These are phyloP conservation scores for Fusarium metavorans DNA, from an alignment of 2,329 filamentous ascomycete species.

Conservation along the genomic window DNA sequence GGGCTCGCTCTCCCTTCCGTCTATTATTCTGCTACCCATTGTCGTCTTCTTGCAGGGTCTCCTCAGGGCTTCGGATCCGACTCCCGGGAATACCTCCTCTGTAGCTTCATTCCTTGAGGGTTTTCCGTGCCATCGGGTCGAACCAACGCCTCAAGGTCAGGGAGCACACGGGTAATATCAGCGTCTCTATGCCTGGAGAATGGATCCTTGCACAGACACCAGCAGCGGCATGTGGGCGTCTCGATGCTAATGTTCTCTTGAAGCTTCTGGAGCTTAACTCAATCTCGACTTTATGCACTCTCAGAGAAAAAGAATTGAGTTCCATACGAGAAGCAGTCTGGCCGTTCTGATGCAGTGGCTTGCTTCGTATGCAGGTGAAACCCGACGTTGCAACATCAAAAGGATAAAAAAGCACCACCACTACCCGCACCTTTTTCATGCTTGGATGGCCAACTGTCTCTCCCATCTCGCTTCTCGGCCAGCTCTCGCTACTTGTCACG, in stretches of 20 bases:
- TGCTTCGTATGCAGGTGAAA: constrained; percentile 36
- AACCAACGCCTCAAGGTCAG: constrained; percentile 3
- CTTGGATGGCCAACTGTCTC: not conserved
- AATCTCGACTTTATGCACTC: not conserved
- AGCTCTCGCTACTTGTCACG: constrained; percentile 18
- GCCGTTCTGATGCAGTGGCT: constrained; percentile 38
- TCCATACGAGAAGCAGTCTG: constrained; percentile 13
- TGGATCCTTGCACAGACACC: not conserved
- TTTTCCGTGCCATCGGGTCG: constrained; percentile 11
- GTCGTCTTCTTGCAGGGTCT: constrained; percentile 13
- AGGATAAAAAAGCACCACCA: not conserved
- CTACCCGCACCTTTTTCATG: not conserved
- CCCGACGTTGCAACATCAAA: constrained; percentile 26
- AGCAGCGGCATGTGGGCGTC: not conserved
- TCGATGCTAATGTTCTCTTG: not conserved
- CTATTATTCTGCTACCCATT: constrained; percentile 6
- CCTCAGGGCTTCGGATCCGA: constrained; percentile 23
- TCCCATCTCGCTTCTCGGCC: constrained; percentile 14
- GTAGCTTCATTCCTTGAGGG: constrained; percentile 19
- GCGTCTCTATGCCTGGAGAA: not conserved
- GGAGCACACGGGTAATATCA: not conserved
- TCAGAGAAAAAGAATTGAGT: constrained; percentile 10
- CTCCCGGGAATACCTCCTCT: constrained; percentile 17
- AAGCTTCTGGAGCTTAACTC: not conserved
- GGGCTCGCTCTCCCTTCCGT: constrained; percentile 37